Conservation (phyloP, 2,329 filamentous ascomycete species). For the Cladosporium cucumerinum region DNA sequence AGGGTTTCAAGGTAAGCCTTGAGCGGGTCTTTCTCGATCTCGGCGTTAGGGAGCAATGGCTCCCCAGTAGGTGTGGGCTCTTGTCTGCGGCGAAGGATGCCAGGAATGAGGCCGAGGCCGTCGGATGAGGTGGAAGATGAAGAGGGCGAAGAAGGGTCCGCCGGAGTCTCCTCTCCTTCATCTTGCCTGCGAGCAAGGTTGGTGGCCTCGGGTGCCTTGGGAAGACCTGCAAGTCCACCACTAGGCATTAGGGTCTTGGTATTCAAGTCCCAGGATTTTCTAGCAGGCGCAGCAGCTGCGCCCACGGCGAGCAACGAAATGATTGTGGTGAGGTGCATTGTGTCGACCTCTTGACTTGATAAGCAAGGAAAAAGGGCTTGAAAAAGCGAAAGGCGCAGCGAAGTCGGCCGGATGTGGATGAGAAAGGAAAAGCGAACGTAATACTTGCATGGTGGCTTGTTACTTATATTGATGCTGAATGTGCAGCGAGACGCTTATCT, state of each 20-base stretch:
- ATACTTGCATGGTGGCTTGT: slow-evolving; percentile 8
- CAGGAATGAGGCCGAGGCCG: too few species aligned
- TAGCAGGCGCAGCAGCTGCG: neutral
- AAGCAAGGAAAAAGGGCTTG: neutral
- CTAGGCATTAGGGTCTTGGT: neutral
- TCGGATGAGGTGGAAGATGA: neutral
- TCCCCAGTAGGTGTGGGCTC: neutral
- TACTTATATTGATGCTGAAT: neutral
- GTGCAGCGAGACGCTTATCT: slow-evolving; percentile 1
- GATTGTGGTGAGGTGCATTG: slow-evolving; percentile 16
- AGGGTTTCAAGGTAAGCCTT: neutral
- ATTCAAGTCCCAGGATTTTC: neutral
- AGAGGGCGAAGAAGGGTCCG: neutral
- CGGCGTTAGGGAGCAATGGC: too few species aligned
- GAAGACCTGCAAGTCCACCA: too few species aligned
- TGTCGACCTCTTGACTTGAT: slow-evolving; percentile 11
- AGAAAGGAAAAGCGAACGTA: neutral
- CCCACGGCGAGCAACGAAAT: slow-evolving; percentile 11
- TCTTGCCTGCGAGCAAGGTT: too few species aligned
- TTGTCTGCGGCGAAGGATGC: neutral
- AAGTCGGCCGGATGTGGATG: neutral
- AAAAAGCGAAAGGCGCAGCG: neutral
- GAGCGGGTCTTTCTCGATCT: neutral
- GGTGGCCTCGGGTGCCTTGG: too few species aligned
- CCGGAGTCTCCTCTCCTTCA: too few species aligned